Evolutionary conservation across 805 yeast genomes (phyloP).

Genomic region (Candida multigemmis): DNA sequence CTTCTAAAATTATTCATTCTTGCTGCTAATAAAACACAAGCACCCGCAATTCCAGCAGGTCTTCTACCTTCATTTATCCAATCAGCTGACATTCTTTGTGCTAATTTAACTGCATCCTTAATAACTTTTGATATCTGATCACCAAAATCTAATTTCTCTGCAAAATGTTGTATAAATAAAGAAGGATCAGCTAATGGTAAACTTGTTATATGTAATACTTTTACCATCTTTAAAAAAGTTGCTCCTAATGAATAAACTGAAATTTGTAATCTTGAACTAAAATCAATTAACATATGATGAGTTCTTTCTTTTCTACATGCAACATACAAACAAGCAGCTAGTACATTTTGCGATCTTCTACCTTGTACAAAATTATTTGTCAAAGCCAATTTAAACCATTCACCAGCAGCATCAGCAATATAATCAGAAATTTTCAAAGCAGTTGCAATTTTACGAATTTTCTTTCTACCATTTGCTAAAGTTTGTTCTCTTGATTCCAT

Average conservation of each 20-base stretch:
- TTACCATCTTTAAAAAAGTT: conserved; percentile 89
- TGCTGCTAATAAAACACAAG: conserved; percentile 86
- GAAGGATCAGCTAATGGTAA: conserved; percentile 93
- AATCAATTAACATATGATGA: conserved; percentile 93
- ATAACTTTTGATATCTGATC: conserved; percentile 64
- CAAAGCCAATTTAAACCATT: conserved; percentile 84
- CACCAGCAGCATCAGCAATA: conserved; percentile 77
- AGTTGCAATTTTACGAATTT: conserved; percentile 71
- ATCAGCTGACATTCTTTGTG: conserved; percentile 85
- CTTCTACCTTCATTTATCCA: conserved; percentile 97
- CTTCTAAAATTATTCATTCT: conserved; percentile 93
- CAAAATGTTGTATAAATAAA: conserved; percentile 87
- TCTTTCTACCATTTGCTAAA: conserved; percentile 69
- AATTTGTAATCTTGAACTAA: conserved; percentile 80
- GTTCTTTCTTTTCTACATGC: conserved; percentile 91
- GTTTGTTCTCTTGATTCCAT: conserved; percentile 88
- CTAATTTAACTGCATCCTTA: conserved; percentile 78
- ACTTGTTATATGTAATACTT: conserved; percentile 63
- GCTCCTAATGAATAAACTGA: conserved; percentile 95
- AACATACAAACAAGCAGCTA: conserved; percentile 88
- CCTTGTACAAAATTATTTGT: conserved; percentile 92
- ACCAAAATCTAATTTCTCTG: conserved; percentile 79
- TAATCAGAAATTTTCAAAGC: conserved; percentile 76
- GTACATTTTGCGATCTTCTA: conserved; percentile 89
- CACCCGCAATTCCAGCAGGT: conserved; percentile 98